Conservation (phyloP, 140 eudicot genomes). For the Anethum foeniculum region DNA sequence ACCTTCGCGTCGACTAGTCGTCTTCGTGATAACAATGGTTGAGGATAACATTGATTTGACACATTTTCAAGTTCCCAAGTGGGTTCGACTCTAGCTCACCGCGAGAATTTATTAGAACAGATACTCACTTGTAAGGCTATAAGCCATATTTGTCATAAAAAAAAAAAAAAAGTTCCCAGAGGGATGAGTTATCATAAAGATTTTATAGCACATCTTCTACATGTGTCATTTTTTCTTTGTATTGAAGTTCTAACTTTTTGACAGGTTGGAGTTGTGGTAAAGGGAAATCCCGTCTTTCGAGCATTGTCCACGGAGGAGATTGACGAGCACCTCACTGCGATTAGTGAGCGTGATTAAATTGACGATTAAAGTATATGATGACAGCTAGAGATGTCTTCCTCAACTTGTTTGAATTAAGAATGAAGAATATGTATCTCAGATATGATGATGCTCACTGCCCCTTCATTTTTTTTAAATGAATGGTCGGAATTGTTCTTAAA, state of each 20-base stretch:
- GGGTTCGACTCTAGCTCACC: too few species aligned
- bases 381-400: background rate
- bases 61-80: background rate
- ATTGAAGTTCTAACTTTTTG: background rate
- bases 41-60: background rate
- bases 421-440: background rate
- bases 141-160: too few species aligned
- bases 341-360: conserved; percentile 77
- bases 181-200: background rate
- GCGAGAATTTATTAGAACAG: too few species aligned
- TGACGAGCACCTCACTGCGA: conserved; percentile 92
- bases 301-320: conserved; percentile 83
- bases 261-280: conserved; percentile 95
- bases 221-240: background rate
- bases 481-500: background rate
- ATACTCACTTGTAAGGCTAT: too few species aligned
- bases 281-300: conserved; percentile 61
- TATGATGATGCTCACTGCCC: background rate
- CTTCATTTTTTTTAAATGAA: background rate
- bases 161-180: too few species aligned
- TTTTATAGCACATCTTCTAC: background rate
- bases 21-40: too few species aligned
- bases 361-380: background rate
- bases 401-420: background rate
- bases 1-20: too few species aligned